A percentile compares a stretch with the other conserved stretches of the same genome.
Conservation (phyloP, 2,329 filamentous ascomycete genomes). For the Sclerotinia trifoliorum region DNA sequence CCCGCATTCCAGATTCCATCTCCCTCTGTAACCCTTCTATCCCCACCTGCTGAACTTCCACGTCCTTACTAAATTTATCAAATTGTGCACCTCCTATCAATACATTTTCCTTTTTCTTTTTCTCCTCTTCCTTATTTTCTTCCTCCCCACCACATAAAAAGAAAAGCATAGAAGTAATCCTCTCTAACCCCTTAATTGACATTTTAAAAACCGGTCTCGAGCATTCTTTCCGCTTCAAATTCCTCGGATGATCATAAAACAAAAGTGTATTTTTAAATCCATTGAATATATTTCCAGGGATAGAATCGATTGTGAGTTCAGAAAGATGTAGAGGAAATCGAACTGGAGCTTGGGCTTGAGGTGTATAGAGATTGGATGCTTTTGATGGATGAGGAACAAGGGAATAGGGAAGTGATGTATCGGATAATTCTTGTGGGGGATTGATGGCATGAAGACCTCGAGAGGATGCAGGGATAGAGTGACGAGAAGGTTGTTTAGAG, state of each 20-base stretch:
- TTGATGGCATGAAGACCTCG: neutral
- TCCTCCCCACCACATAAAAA: neutral
- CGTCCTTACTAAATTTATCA: neutral
- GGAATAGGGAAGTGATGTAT: neutral
- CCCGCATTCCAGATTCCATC: neutral
- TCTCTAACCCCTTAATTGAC: neutral
- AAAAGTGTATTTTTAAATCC: neutral
- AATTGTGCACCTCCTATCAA: neutral
- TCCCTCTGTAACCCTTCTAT: neutral
- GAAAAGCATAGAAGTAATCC: neutral
- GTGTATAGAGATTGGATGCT: neutral
- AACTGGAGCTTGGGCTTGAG: too few species aligned
- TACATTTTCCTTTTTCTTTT: neutral
- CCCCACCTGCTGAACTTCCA: neutral
- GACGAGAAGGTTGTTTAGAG: neutral
- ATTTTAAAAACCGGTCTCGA: neutral
- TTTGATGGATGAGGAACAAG: too few species aligned
- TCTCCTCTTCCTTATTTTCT: neutral
- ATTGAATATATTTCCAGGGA: neutral
- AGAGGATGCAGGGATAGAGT: neutral
- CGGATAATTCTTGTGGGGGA: too few species aligned
- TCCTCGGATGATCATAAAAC: neutral
- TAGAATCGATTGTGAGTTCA: neutral
- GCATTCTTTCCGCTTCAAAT: neutral
- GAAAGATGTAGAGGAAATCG: neutral